These are phyloP conservation scores for Colletotrichum viniferum DNA, from an alignment of 2,329 filamentous ascomycete genomes.

Conservation along the genomic window DNA sequence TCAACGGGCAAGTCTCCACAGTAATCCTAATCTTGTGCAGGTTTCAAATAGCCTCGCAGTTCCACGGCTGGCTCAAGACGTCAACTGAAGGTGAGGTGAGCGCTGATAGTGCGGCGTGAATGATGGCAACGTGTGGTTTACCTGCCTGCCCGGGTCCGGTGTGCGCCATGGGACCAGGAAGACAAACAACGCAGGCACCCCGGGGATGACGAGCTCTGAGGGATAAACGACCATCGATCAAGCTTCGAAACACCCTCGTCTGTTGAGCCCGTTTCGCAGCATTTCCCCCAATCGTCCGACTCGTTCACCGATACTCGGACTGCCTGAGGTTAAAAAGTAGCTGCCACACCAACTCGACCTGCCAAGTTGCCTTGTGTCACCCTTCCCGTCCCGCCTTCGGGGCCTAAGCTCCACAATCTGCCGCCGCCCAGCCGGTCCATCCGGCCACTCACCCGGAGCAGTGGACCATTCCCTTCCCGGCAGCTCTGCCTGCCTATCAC, in stretches of 20 bases:
- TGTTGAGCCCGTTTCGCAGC: not conserved
- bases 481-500: not conserved
- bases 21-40: not conserved
- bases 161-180: not conserved
- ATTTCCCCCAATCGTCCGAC: not conserved
- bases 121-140: not conserved
- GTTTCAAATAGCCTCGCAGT: not conserved
- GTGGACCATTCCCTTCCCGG: not conserved
- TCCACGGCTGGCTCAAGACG: not conserved
- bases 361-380: slow-evolving; percentile 3
- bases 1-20: not conserved
- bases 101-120: not conserved
- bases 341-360: not conserved
- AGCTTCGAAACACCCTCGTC: not conserved
- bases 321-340: not conserved
- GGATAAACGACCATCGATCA: not conserved
- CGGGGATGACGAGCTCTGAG: not conserved
- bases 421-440: not conserved
- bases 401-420: slow-evolving; percentile 1
- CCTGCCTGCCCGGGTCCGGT: not conserved
- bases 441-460: not conserved
- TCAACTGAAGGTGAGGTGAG: not conserved
- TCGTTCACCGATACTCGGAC: not conserved
- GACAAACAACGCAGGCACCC: not conserved
- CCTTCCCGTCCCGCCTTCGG: slow-evolving; percentile 1